phyloP scores from a whole-genome alignment of 2,329 filamentous ascomycete genomes.

The Claviceps capensis region DNA sequence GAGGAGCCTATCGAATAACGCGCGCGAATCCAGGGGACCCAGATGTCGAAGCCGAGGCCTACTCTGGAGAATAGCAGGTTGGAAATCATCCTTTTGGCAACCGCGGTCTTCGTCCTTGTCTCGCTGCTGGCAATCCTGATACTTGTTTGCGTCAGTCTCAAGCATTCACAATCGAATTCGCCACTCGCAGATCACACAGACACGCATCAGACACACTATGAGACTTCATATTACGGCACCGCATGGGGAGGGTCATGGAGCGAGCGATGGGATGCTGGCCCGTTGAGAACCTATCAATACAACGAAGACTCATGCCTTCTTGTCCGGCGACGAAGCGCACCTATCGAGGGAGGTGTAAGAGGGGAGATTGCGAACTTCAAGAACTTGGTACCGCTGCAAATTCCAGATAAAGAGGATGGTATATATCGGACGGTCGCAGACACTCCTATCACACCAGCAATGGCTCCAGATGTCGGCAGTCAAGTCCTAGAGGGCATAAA shows the following conservation, averaged over 20 bases:
- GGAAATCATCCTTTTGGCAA: slow-evolving; percentile 21
- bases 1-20: not conserved
- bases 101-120: slow-evolving; percentile 20
- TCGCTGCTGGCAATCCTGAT: slow-evolving; percentile 19
- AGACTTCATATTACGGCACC: not conserved
- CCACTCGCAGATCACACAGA: not conserved
- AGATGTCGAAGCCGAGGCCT: slow-evolving; percentile 13
- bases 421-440: not conserved
- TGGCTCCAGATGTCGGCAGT: not conserved
- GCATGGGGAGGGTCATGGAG: slow-evolving; percentile 9
- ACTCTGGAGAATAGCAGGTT: slow-evolving; percentile 16
- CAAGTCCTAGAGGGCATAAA: not conserved
- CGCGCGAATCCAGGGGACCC: not conserved
- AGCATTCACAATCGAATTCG: slow-evolving; percentile 3
- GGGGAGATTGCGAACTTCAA: slow-evolving; percentile 12
- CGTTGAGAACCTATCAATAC: slow-evolving; percentile 8
- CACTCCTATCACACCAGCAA: not conserved
- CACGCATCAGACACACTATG: no score
- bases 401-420: not conserved
- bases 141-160: slow-evolving; percentile 14
- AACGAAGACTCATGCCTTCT: slow-evolving; percentile 11
- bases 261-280: slow-evolving; percentile 6
- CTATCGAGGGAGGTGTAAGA: slow-evolving; percentile 13
- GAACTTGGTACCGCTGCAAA: slow-evolving; percentile 2
- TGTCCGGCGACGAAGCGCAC: slow-evolving; percentile 15